phyloP scores from a whole-genome alignment of 257 asterid genomes.

The Avicennia marina region DNA sequence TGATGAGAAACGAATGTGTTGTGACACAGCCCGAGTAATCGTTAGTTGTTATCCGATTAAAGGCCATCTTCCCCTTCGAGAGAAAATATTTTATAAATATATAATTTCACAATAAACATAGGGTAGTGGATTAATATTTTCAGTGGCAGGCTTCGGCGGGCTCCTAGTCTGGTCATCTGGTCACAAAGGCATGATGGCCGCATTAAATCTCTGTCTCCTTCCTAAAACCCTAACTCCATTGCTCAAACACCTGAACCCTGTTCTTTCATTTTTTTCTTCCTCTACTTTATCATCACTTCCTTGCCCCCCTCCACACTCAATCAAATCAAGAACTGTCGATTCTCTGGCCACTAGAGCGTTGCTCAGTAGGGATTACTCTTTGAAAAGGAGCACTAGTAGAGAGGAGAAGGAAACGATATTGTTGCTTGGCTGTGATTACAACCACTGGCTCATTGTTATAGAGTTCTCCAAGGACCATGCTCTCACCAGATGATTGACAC shows the following conservation, averaged over 20 bases:
- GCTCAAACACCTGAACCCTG: slow-evolving; percentile 26
- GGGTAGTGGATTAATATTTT: no score
- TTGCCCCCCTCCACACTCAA: slow-evolving; percentile 31
- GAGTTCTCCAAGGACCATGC: slow-evolving; percentile 98
- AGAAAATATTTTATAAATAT: no score
- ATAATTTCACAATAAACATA: no score
- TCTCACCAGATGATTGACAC: slow-evolving; percentile 97
- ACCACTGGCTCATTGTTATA: slow-evolving; percentile 96
- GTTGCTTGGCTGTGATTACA: slow-evolving; percentile 99
- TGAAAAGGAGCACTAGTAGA: slow-evolving; percentile 46
- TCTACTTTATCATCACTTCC: slow-evolving; percentile 38
- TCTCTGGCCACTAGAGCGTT: slow-evolving; percentile 53
- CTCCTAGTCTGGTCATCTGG: no score
- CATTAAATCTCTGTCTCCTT: slow-evolving; percentile 39
- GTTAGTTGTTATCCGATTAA: no score
- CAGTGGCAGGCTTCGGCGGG: no score
- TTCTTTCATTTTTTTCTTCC: slow-evolving; percentile 30
- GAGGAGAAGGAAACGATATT: slow-evolving; percentile 89
- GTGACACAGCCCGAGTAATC: no score
- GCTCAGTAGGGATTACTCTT: slow-evolving; percentile 50
- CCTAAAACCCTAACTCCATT: slow-evolving; percentile 47
- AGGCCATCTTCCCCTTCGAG: no score
- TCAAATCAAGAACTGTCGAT: slow-evolving; percentile 32
- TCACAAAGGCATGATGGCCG: slow-evolving; percentile 37
- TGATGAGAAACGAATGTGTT: no score